Conservation (phyloP, 208 protist species). For the Wallacemonas sp. region DNA sequence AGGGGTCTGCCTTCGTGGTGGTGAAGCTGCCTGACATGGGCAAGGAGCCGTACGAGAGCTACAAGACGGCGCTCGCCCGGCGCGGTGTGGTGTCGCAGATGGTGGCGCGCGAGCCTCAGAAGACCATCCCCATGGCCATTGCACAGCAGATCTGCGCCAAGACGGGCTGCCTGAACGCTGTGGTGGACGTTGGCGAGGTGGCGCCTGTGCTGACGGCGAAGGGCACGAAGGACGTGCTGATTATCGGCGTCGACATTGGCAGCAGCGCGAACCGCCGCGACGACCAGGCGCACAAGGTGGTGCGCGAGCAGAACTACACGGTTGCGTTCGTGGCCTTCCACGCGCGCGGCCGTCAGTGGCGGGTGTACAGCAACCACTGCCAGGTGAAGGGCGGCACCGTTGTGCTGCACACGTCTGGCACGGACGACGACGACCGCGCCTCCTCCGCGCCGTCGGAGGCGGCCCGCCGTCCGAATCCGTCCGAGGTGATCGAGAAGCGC, state of each 20-base stretch:
- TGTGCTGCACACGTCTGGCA: conserved; percentile 20
- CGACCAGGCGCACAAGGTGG: conserved; percentile 15
- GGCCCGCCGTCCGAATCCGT: conserved; percentile 18
- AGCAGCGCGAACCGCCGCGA: conserved; percentile 8
- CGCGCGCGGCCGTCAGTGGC: conserved; percentile 38
- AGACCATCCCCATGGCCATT: conserved; percentile 46
- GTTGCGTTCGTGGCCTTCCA: conserved; percentile 57
- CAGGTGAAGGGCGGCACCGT: conserved; percentile 40
- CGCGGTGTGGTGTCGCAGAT: conserved; percentile 47
- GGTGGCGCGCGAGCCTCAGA: conserved; percentile 32
- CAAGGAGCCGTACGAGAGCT: conserved; percentile 30
- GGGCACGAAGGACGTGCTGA: conserved; percentile 19
- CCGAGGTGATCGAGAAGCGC: conserved; percentile 46
- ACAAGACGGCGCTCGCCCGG: conserved; percentile 32
- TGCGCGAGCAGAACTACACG: conserved; percentile 29
- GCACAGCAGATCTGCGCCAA: conserved; percentile 64
- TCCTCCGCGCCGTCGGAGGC: conserved; percentile 21
- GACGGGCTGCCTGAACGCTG: conserved; percentile 45
- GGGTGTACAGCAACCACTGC: conserved; percentile 57
- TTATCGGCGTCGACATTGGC: conserved; percentile 50
- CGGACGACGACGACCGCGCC: conserved; percentile 11
- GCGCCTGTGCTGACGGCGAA: conserved; percentile 18
- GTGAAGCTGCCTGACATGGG: conserved; percentile 33
- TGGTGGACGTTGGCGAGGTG: conserved; percentile 31
- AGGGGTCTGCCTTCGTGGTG: conserved; percentile 26